Base-by-base conservation (phyloP, 2,329 filamentous ascomycete genomes). In the Fusarium keratoplasticum region DNA sequence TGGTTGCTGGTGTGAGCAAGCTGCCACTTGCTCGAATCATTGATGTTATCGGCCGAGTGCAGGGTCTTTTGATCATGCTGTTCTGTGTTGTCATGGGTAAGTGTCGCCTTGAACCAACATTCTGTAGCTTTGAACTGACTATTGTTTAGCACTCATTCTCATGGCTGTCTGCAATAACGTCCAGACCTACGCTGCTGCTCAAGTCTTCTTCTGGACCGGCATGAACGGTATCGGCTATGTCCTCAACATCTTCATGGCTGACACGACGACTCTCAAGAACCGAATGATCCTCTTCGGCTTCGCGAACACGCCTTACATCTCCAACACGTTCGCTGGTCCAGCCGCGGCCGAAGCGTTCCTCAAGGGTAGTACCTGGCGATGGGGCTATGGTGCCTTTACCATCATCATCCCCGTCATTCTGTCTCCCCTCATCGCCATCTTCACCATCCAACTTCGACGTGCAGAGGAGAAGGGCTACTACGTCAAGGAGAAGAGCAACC, bases 41-140 rank as follows among this genome's bases (percentile, higher is more conserved):
- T 47, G 88, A 92, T 80, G 83, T 91, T n/a, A 91, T 88, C 81
- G 90, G 89, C 66, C 88, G 89, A 58, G 86, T 89, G n/a, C 86
- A 90, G 76, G 89, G 89, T 18, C 89, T 89, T 73, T 81, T 86
- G 47, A 74, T 89, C 42, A 69, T 69, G 67, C 40, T 69, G 6
- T 25, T 62, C 47, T 66, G 57, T 27, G 63, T 69, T 36, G 52
- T 66, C 7, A 62, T 62, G 9, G 29, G 64, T 61, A n/a, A 27
- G 33, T 25, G 11, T 9, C 8, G 11, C 8, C 2, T 38, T 16
- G 6, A 14, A 40, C 11, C 7, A 9, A 6, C 11, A 6, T 13
- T 20, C 22, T 42, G 10, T 22, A 18, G 3, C 10, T 38, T 16
- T 18, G 6, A 20, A 22, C 38, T 58, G 1, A 64, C 36, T 2